Percentiles rank a stretch among this genome's conserved stretches.
Evolutionary conservation across 2,329 filamentous ascomycete genomes (phyloP).

Genomic region (Chaetomiaceae sp.): DNA sequence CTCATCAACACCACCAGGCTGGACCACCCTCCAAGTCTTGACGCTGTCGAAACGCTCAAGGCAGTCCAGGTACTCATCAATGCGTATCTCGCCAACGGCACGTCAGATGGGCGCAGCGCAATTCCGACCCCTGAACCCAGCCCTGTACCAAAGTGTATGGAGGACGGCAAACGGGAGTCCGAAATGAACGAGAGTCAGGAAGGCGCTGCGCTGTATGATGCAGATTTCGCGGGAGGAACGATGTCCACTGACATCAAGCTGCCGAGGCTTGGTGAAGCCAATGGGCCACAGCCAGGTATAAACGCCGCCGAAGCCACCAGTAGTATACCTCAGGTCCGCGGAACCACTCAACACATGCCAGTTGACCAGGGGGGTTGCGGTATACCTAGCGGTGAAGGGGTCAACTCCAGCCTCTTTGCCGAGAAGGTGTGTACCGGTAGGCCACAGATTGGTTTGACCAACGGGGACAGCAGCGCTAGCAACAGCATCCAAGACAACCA

Average conservation of each 20-base stretch:
- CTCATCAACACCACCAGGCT: not conserved
- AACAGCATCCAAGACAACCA: not conserved
- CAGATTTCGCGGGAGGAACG: not conserved
- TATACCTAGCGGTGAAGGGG: not conserved
- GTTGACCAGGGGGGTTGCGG: not conserved
- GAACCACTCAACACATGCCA: not conserved
- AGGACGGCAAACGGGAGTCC: not conserved
- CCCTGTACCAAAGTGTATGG: not conserved
- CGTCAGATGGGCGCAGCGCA: not conserved
- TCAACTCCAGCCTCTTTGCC: not conserved
- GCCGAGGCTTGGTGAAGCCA: not conserved
- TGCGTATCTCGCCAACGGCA: slow-evolving; percentile 10
- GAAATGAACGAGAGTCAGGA: not conserved
- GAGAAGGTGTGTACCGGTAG: not conserved
- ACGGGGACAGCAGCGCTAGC: not conserved
- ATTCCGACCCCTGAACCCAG: not conserved
- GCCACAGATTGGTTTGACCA: not conserved
- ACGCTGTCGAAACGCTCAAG: slow-evolving; percentile 14
- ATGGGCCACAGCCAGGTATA: not conserved
- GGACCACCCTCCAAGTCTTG: not conserved
- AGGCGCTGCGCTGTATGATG: not conserved
- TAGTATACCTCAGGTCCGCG: too few relatives aligned
- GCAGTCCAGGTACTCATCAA: slow-evolving; percentile 12
- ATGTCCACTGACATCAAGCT: not conserved
- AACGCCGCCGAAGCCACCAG: not conserved